Base-by-base conservation (phyloP, 306 rosid genomes). In the Begonia peltatifolia region DNA sequence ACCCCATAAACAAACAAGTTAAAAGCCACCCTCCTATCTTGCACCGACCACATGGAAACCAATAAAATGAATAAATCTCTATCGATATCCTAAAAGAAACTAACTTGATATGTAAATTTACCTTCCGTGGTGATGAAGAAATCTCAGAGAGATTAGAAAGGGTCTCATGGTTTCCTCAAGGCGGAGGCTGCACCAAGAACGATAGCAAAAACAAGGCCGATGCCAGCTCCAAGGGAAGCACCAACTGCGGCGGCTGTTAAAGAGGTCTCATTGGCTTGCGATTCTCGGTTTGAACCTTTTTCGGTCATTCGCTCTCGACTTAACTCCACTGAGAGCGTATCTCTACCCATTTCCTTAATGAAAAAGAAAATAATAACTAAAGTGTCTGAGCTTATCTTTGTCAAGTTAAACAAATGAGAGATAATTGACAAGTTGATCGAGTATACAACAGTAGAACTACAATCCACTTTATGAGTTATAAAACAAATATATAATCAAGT, bases 131-230 rank as follows among this genome's bases (percentile, higher is more conserved):
- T 30, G 38, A 30, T 30, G 38, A 30, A 30, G 38, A 5, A 7
- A 7, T 30, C 38, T 30, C 6, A 30, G 38, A 30, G 38, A 30
- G 38, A 30, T 30, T 0, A 5, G 38, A 30, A 5, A 7, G 38
- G 50, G 18, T 52, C 42, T 71, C 71, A 90, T 43, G 99, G 99
- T 64, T 86, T 86, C 82, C 99, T 83, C 64, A 90, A 68, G 72
- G 95, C 99, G 58, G 99, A 90, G 56, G 99, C 95, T 56, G 99
- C 99, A 49, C 97, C 99, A 94, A 90, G 83, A 60, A 81, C 95
- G 43, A 90, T 75, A 9, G 99, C 99, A 47, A 90, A 62, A 14
- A 79, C 84, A 73, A 90, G 53, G 71, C 99, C 92, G 42, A 90
- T 78, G 61, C 94, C 88, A 14, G 99, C 99, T 15, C 99, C 99